These are phyloP conservation scores for Kalaharituber pfeilii DNA, from an alignment of 2,329 filamentous ascomycete species.

Conservation along the genomic window DNA sequence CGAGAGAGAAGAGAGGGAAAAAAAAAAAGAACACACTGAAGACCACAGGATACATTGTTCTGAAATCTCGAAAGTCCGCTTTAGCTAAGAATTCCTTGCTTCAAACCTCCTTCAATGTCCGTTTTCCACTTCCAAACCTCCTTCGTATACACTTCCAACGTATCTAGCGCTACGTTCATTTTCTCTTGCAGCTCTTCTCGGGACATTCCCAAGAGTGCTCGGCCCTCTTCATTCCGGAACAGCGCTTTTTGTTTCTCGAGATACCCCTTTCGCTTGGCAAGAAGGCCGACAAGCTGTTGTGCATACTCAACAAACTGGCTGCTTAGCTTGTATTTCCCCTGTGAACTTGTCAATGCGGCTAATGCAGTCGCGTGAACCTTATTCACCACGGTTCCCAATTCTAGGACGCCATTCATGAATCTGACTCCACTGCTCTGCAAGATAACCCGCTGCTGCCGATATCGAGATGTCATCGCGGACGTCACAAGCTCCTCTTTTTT, in stretches of 20 bases:
- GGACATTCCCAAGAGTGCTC: not conserved
- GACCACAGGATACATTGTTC: no score
- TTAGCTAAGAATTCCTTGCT: no score
- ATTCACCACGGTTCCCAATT: not conserved
- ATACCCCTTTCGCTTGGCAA: not conserved
- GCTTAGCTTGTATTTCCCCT: not conserved
- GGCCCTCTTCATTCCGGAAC: not conserved
- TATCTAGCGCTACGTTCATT: not conserved
- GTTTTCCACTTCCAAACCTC: not conserved
- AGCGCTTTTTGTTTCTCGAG: not conserved
- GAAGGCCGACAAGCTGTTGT: not conserved
- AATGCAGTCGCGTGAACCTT: not conserved
- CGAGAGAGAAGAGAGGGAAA: no score
- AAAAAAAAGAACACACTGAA: no score
- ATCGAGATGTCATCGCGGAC: not conserved
- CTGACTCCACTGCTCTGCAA: not conserved
- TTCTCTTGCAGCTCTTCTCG: not conserved
- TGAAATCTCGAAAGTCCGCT: no score
- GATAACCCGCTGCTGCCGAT: not conserved
- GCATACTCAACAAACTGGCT: not conserved
- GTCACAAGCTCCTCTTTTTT: no score
- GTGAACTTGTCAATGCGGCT: not conserved
- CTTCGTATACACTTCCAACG: not conserved
- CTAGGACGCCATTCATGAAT: not conserved
- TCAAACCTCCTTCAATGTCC: not conserved